Base-by-base conservation (phyloP, 2,329 filamentous ascomycete genomes). In the Raffaelea deltoideospora region DNA sequence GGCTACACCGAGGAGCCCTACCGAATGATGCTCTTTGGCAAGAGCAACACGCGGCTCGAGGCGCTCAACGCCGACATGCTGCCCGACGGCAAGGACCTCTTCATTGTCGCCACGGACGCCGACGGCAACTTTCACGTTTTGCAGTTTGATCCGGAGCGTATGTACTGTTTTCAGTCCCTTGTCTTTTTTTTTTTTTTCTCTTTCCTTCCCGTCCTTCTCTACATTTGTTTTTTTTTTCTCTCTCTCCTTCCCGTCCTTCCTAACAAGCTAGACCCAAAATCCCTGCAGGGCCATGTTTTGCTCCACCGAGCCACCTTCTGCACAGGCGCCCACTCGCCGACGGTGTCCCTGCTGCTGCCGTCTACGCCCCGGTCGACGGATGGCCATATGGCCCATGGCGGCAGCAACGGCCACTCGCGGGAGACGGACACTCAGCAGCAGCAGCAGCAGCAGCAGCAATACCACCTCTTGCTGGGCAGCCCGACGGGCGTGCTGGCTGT, bases 1-100 rank as follows among this genome's bases (percentile, higher is more conserved):
- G 90, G 90, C 1, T 98, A 95, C 52, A 90, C 83, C 9, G 88
- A 98, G 59, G 90, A 96, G 51, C 90, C 90, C 1, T 98, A 96
- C 54, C 87, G 82, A 47, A 86, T 98, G 75, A 80, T 86, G 43
- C 69, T 95, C 4, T 86, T 96, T 46, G 86, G 87, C 30, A 95
- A 95, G 58, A 84, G 80, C 48, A 70, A 78, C 28, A 79, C 81
- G 17, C 73, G 72, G 31, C 64, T 95, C 48, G 82, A 90, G 49
- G 73, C 92, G 17, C 57, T 92, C 24, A 72, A 79, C 6, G 84
- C 83, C 2, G 88, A 96, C 41, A 88, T 98, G 50, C 60, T 98
- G 8, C 90, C 90, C 0, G 79, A 88, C 48, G 83, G 83, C 8
- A 76, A 81, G 38, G 77, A 86, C 41, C 63, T 98, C 11, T 84